These are phyloP conservation scores for Paralagenidium karlingii DNA, from an alignment of 352 stramenopile genomes.

Conservation along the genomic window DNA sequence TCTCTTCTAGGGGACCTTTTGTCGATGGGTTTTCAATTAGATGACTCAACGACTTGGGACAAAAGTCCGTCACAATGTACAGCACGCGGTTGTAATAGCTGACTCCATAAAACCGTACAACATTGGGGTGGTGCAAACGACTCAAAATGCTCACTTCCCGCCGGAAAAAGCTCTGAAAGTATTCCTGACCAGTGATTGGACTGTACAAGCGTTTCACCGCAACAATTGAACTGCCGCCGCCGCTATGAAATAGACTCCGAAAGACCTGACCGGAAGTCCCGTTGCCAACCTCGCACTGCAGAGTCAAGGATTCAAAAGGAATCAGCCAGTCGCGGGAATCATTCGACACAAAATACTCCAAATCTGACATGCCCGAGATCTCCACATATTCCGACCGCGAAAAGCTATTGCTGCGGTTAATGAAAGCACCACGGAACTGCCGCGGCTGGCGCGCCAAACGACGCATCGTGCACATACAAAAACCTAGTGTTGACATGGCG, in stretches of 20 bases:
- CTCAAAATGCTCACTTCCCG: constrained; percentile 81
- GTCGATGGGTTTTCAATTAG: constrained; percentile 66
- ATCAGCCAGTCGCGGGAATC: constrained; percentile 85
- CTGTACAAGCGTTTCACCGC: constrained; percentile 83
- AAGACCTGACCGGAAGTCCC: constrained; percentile 86
- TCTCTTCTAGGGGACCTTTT: constrained; percentile 51
- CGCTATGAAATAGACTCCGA: constrained; percentile 68
- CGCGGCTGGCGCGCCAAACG: constrained; percentile 57
- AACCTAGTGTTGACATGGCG: constrained; percentile 63
- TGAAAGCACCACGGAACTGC: constrained; percentile 30
- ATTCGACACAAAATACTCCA: constrained; percentile 82
- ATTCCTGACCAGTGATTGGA: constrained; percentile 75
- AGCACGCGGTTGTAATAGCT: constrained; percentile 85
- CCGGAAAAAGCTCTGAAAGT: constrained; percentile 86
- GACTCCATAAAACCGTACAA: constrained; percentile 84
- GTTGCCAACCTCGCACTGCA: constrained; percentile 77
- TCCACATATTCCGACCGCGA: constrained; percentile 76
- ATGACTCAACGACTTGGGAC: constrained; percentile 61
- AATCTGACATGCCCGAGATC: constrained; percentile 74
- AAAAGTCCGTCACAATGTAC: constrained; percentile 88
- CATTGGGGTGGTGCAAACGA: constrained; percentile 78
- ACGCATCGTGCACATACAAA: constrained; percentile 83
- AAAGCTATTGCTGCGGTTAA: constrained; percentile 40
- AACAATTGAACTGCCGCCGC: constrained; percentile 70
- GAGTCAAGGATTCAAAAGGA: constrained; percentile 75